phyloP scores from a whole-genome alignment of 73 alveolate species.

The Paramecium tetraurelia region DNA sequence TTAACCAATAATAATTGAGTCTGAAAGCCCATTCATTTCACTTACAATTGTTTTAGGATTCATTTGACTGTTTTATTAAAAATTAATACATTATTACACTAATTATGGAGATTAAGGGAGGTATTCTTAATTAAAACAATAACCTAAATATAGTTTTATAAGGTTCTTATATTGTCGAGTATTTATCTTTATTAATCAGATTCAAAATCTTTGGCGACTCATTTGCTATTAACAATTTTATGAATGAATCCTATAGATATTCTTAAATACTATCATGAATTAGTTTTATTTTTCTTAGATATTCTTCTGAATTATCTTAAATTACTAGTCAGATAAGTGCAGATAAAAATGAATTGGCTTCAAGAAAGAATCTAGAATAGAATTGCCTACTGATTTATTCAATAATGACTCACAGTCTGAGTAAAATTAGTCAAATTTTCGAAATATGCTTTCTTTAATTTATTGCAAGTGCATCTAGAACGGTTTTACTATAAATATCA shows the following conservation, averaged over 20 bases:
- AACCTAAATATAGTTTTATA: neutral
- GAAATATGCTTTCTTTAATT: neutral
- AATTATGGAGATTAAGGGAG: neutral
- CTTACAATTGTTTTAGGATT: neutral
- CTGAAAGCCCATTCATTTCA: neutral
- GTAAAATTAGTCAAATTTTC: neutral
- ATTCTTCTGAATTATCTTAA: neutral
- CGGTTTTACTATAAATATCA: neutral
- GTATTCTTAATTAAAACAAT: neutral
- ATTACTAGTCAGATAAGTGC: neutral
- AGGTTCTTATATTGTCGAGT: neutral
- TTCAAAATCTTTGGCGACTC: neutral
- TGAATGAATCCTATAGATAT: neutral
- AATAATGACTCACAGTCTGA: neutral
- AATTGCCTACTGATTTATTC: neutral
- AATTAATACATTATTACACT: neutral
- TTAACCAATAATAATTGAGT: neutral
- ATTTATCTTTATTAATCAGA: neutral
- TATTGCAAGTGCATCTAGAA: neutral
- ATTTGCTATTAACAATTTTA: neutral
- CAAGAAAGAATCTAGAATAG: neutral
- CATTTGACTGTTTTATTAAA: neutral
- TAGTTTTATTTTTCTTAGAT: neutral
- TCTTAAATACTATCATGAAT: neutral
- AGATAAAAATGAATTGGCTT: neutral